phyloP scores from a whole-genome alignment of 768 basidiomycete genomes.

The Mycena olivaceomarginata region DNA sequence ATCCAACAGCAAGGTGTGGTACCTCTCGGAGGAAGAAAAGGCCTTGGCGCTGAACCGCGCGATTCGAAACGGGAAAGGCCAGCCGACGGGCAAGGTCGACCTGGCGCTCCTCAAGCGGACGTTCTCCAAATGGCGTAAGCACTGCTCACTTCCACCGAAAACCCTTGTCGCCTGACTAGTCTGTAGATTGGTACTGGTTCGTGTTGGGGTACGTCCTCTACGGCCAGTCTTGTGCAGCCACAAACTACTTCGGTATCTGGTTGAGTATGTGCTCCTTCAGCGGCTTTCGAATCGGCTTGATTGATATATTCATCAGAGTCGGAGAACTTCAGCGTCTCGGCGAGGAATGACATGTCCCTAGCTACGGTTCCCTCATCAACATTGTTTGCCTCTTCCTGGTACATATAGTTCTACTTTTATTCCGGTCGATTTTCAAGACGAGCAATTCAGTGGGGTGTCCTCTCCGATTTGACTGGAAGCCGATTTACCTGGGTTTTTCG shows the following conservation, averaged over 20 bases:
- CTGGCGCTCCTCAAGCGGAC: slow-evolving; percentile 46
- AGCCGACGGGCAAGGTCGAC: slow-evolving; percentile 45
- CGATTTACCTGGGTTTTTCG: slow-evolving; percentile 49
- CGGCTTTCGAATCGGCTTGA: not conserved
- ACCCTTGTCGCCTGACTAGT: not conserved
- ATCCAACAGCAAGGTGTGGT: slow-evolving; percentile 49
- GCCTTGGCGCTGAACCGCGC: slow-evolving; percentile 47
- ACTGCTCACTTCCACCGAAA: too few relatives aligned
- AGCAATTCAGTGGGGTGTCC: slow-evolving; percentile 46
- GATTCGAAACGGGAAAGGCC: slow-evolving; percentile 44
- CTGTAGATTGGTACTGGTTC: slow-evolving; percentile 50
- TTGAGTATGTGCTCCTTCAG: slow-evolving; percentile 39
- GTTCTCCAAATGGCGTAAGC: slow-evolving; percentile 48
- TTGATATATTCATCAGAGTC: slow-evolving; percentile 37
- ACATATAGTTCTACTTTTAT: not conserved
- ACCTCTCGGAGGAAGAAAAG: slow-evolving; percentile 49
- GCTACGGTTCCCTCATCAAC: slow-evolving; percentile 47
- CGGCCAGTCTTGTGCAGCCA: slow-evolving; percentile 46
- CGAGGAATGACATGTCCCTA: slow-evolving; percentile 50
- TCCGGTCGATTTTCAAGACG: not conserved
- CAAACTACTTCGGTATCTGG: slow-evolving; percentile 51
- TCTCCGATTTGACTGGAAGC: slow-evolving; percentile 49
- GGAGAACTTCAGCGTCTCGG: slow-evolving; percentile 45
- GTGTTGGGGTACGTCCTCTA: slow-evolving; percentile 51
- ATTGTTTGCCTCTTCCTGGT: slow-evolving; percentile 48